A percentile compares a stretch with the other conserved stretches of the same genome.
These are phyloP conservation scores for Aspergillus campestris DNA, from an alignment of 495 filamentous ascomycete genomes.

Conservation along the genomic window DNA sequence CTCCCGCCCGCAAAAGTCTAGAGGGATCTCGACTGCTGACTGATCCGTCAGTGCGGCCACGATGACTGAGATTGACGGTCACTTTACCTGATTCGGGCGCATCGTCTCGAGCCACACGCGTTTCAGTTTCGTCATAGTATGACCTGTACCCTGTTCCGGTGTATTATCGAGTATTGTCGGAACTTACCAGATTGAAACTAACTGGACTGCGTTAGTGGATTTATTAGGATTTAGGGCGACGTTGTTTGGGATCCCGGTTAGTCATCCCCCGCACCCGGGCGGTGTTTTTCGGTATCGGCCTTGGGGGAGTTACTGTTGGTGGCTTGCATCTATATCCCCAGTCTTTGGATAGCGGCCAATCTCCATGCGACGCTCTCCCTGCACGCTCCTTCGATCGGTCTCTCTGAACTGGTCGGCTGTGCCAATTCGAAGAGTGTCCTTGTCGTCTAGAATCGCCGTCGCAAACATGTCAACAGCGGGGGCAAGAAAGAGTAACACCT, in stretches of 20 bases:
- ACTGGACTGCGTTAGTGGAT: too few species aligned
- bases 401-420: background rate
- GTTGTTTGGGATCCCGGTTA: too few species aligned
- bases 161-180: background rate
- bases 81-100: constrained; percentile 3
- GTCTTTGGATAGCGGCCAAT: background rate
- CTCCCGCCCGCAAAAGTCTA: constrained; percentile 10
- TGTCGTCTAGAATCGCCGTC: constrained; percentile 12
- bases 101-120: constrained; percentile 12
- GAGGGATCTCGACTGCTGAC: constrained; percentile 24
- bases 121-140: constrained; percentile 10
- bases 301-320: too few species aligned
- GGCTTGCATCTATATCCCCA: background rate
- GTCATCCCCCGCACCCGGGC: too few species aligned
- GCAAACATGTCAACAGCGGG: constrained; percentile 17
- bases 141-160: background rate
- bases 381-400: constrained; percentile 10
- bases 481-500: constrained; percentile 32
- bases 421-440: background rate
- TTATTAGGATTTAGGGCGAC: too few species aligned
- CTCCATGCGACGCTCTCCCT: constrained; percentile 5
- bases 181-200: too few species aligned
- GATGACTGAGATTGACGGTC: constrained; percentile 6
- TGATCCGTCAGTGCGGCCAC: constrained; percentile 11
- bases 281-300: too few species aligned